Base-by-base conservation (phyloP, 352 stramenopile species). In the Phytophthora hibernalis region DNA sequence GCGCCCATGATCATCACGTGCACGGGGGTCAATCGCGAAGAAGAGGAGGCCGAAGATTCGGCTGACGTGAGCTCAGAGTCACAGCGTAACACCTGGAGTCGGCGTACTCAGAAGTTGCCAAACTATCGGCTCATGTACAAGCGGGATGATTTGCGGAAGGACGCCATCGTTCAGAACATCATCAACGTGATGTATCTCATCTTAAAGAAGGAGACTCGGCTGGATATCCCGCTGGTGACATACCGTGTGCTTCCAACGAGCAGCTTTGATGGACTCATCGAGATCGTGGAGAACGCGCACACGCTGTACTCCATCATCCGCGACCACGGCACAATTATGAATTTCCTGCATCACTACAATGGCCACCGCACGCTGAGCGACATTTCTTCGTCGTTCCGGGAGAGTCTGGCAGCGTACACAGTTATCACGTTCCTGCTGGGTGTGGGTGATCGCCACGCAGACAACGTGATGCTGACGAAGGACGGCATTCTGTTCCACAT, bases 381-480 rank as follows among this genome's bases (percentile, higher is more conserved):
- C 55, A 95, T 95, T 37, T 93, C 85, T 40, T 85, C 84, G 18
- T 93, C 85, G 6, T 95, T 93, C 50, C 77, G 87, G 16, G 87
- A 98, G 57, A 98, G 88, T 68, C 95, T 98, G 53, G 98, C 98
- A 11, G 98, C 97, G 22, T 99, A 99, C 83, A 99, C 97, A 28
- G 98, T 99, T 35, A 98, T 99, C 54, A 99, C 98, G 24, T 99
- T 99, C 70, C 70, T 99, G 15, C 70, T 99, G n/a, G 97, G 97
- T 28, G 97, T 99, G 48, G 98, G 98, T 22, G 98, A 99, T 80
- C 84, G 98, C 5, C 98, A 99, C 70, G 87, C 98, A 6, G 98
- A 99, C 76, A 99, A 99, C 72, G 97, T 99, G 49, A 98, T 99
- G 96, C 84, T 99, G 5, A 96, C 87, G 31, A 93, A 93, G 37